Conservation (phyloP, 306 rosid species). For the Lotus japonicus region DNA sequence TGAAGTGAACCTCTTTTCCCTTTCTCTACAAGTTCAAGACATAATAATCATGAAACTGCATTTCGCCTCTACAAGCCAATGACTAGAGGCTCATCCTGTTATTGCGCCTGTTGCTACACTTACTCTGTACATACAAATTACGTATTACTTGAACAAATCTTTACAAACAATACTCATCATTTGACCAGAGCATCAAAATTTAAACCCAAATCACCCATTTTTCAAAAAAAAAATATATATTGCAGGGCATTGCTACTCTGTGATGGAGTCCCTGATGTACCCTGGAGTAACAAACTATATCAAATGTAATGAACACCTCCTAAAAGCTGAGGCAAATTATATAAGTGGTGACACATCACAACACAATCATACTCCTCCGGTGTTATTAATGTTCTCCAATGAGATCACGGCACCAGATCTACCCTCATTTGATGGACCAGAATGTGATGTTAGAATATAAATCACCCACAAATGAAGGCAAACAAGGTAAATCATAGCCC, state of each 20-base stretch:
- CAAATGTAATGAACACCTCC: slow-evolving; percentile 27
- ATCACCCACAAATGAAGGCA: slow-evolving; percentile 95
- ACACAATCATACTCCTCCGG: slow-evolving; percentile 43
- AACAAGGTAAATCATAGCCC: slow-evolving; percentile 70
- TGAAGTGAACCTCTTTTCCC: not conserved
- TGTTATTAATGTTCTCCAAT: slow-evolving; percentile 73
- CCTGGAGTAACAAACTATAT: not conserved
- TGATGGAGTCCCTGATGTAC: too few species aligned
- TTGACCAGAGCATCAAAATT: not conserved
- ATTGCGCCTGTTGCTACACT: not conserved
- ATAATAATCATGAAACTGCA: not conserved
- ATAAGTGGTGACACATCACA: not conserved
- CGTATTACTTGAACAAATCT: not conserved
- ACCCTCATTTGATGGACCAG: slow-evolving; percentile 51
- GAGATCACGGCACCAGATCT: slow-evolving; percentile 82
- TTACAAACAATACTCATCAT: not conserved
- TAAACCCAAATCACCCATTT: not conserved
- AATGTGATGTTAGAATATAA: slow-evolving; percentile 69
- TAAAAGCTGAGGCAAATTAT: slow-evolving; percentile 30
- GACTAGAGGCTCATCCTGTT: not conserved
- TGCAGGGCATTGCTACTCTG: slow-evolving; percentile 17
- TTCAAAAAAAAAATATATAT: not conserved
- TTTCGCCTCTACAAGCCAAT: slow-evolving; percentile 6
- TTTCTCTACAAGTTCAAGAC: not conserved
- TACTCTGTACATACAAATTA: slow-evolving; percentile 19